phyloP scores from a whole-genome alignment of 371 early-diverging fungal genomes.

The Smittium culicis region DNA sequence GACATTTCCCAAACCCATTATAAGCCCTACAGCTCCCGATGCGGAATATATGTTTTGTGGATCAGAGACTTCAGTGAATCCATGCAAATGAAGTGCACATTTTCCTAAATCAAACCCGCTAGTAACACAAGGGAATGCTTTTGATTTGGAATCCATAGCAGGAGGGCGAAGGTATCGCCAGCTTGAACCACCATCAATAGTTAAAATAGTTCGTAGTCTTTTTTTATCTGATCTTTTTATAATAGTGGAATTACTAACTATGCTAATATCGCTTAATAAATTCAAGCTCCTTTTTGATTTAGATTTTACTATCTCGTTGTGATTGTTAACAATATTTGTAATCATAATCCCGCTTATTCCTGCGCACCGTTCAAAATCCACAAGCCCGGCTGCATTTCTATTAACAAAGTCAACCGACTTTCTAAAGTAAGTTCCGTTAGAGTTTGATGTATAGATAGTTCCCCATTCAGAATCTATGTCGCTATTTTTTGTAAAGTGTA shows the following conservation, averaged over 20 bases:
- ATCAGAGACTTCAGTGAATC: conserved; percentile 63
- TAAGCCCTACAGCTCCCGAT: conserved; percentile 68
- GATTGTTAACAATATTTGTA: conserved; percentile 67
- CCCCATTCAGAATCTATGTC: conserved; percentile 58
- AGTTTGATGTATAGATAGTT: conserved; percentile 67
- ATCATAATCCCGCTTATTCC: conserved; percentile 80
- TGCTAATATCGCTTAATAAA: background rate
- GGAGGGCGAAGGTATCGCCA: conserved; percentile 54
- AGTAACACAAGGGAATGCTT: conserved; percentile 19
- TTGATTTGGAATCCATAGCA: conserved; percentile 34
- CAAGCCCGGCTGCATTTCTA: conserved; percentile 62
- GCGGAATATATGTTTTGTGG: conserved; percentile 61
- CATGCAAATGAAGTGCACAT: conserved; percentile 62
- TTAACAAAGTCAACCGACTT: conserved; percentile 57
- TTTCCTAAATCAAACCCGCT: conserved; percentile 22
- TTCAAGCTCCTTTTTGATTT: conserved; percentile 9
- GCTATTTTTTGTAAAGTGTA: conserved; percentile 53
- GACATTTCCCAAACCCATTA: conserved; percentile 86
- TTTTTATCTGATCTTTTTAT: conserved; percentile 35
- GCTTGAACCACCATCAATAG: conserved; percentile 70
- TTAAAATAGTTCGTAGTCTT: conserved; percentile 48
- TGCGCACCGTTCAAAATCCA: conserved; percentile 88
- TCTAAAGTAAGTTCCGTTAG: conserved; percentile 69
- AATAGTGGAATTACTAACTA: background rate
- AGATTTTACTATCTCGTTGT: conserved; percentile 30